A percentile compares a stretch with the other conserved stretches of the same genome.
Conservation (phyloP, 2,329 filamentous ascomycete species). For the Fusarium sp. region DNA sequence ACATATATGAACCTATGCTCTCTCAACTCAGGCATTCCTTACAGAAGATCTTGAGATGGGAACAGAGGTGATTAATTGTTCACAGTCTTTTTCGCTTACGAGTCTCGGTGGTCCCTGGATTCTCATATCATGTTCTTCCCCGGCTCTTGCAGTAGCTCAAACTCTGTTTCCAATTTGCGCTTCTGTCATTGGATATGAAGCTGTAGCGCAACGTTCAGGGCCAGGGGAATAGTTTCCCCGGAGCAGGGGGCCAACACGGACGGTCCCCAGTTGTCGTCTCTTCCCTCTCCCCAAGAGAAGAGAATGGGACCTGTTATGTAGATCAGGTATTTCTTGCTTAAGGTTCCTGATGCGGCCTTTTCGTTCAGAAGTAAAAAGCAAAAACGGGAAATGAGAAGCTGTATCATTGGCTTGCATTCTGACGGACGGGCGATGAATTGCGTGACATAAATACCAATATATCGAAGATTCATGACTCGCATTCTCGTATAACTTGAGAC, state of each 20-base stretch:
- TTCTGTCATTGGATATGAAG: background rate
- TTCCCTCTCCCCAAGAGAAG: background rate
- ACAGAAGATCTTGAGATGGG: rapidly evolving
- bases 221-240: background rate
- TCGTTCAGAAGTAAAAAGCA: rapidly evolving
- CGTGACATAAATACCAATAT: no score
- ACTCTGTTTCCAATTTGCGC: background rate
- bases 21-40: rapidly evolving
- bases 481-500: background rate
- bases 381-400: background rate
- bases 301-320: background rate
- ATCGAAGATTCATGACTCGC: rapidly evolving
- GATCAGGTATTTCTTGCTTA: background rate
- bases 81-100: background rate
- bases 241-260: background rate
- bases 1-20: rapidly evolving
- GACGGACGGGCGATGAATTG: background rate
- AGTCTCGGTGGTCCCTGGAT: background rate
- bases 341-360: background rate
- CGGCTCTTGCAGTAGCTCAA: background rate
- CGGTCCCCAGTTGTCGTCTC: background rate
- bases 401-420: background rate
- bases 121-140: background rate
- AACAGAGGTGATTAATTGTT: background rate
- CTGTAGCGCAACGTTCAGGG: background rate